phyloP scores from a whole-genome alignment of 1,284 basidiomycete genomes.

The Malassezia sp. region DNA sequence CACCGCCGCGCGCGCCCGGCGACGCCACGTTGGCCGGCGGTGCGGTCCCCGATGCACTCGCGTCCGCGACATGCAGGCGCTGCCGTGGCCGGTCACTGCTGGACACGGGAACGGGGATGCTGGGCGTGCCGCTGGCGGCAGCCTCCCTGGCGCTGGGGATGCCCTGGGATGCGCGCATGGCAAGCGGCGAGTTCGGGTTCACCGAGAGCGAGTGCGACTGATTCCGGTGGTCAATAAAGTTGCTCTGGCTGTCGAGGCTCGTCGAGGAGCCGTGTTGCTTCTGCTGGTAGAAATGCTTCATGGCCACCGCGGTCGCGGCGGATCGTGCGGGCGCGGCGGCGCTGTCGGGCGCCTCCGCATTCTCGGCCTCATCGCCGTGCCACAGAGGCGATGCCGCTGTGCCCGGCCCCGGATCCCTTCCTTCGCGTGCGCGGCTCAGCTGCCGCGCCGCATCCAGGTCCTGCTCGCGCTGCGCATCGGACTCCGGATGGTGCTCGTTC shows the following conservation, averaged over 20 bases:
- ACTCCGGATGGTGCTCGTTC: background rate
- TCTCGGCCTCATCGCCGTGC: background rate
- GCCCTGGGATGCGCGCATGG: slow-evolving; percentile 14
- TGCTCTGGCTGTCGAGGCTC: slow-evolving; percentile 37
- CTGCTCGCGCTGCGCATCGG: slow-evolving; percentile 36
- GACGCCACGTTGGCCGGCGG: background rate
- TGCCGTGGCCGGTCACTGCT: no score
- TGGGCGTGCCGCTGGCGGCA: background rate
- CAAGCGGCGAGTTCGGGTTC: slow-evolving; percentile 30
- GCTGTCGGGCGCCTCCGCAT: background rate
- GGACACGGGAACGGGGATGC: no score
- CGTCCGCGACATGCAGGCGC: no score
- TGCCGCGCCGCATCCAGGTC: slow-evolving; percentile 43
- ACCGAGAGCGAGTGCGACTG: slow-evolving; percentile 35
- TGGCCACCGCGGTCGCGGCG: slow-evolving; percentile 16
- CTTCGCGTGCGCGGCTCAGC: slow-evolving; percentile 40
- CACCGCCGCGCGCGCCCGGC: no score
- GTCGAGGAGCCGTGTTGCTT: slow-evolving; percentile 36
- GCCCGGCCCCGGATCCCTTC: no score
- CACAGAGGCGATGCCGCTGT: background rate
- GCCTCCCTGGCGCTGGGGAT: background rate
- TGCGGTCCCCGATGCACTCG: no score
- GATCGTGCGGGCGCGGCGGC: slow-evolving; percentile 18
- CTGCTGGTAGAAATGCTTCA: slow-evolving; percentile 40
- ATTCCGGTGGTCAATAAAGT: slow-evolving; percentile 45